phyloP scores from a whole-genome alignment of 371 early-diverging fungal genomes.

The Coemansia sp. region DNA sequence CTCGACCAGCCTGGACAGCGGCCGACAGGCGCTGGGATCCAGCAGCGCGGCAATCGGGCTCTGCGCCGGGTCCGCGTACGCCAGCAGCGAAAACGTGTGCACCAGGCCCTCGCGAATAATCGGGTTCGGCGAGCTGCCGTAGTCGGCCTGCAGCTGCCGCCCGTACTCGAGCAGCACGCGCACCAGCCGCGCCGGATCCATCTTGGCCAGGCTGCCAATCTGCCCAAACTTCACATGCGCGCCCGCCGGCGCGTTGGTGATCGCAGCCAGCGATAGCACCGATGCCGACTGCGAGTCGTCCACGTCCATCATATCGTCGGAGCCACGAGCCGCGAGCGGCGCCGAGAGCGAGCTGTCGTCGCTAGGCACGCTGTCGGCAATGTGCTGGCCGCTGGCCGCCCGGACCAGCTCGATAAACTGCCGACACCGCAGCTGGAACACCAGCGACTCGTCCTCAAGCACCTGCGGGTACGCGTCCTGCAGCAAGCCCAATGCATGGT shows the following conservation, averaged over 20 bases:
- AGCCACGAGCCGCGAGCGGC: constrained; percentile 14
- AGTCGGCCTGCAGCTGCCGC: constrained; percentile 67
- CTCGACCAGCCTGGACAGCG: constrained; percentile 70
- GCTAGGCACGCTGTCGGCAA: constrained; percentile 52
- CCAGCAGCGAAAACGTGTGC: constrained; percentile 76
- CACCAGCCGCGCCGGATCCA: constrained; percentile 41
- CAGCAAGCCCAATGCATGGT: constrained; percentile 63
- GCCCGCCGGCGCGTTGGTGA: constrained; percentile 31
- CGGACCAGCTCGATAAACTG: constrained; percentile 82
- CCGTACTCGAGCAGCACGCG: constrained; percentile 68
- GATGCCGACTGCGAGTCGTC: constrained; percentile 31
- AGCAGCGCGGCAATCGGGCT: constrained; percentile 62
- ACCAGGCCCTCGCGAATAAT: constrained; percentile 53
- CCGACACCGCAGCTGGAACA: constrained; percentile 77
- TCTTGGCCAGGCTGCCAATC: constrained; percentile 44
- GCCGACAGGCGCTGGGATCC: constrained; percentile 57
- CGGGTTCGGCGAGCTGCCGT: constrained; percentile 57
- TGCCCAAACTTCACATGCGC: constrained; percentile 43
- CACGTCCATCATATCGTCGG: constrained; percentile 38
- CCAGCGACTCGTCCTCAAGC: constrained; percentile 57
- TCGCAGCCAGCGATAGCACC: constrained; percentile 34
- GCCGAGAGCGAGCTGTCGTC: constrained; percentile 43
- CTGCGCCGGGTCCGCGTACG: constrained; percentile 65
- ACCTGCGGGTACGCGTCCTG: constrained; percentile 64
- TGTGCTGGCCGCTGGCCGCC: constrained; percentile 39